These are phyloP conservation scores for Gloeopeniophorella convolvens DNA, from an alignment of 768 basidiomycete genomes.

Conservation along the genomic window DNA sequence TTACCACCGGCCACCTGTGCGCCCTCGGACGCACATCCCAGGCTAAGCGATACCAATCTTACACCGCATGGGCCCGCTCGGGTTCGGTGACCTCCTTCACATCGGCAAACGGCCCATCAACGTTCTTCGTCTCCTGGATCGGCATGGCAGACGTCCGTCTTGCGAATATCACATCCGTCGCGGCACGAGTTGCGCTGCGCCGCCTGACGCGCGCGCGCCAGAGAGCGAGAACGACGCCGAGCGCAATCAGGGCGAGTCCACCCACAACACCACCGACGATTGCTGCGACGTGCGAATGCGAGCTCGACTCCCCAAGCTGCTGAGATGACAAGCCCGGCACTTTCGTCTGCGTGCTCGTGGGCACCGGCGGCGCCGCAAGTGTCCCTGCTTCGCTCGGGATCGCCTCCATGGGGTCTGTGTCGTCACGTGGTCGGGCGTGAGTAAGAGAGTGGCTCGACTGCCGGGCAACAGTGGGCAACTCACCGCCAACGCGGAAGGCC, in stretches of 20 bases:
- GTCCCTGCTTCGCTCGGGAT: background rate
- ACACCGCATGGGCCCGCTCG: background rate
- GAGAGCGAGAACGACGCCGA: background rate
- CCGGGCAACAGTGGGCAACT: background rate
- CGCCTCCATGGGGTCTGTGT: background rate
- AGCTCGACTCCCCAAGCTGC: background rate
- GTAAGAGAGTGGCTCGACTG: background rate
- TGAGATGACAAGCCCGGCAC: background rate
- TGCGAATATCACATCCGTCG: background rate
- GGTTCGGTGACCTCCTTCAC: background rate
- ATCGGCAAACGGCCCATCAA: background rate
- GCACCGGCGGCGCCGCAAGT: background rate
- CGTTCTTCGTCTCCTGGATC: constrained; percentile 1
- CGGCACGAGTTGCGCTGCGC: constrained; percentile 1
- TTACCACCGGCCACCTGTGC: no score
- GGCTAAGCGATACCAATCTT: no score
- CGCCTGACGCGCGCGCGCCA: constrained; percentile 11
- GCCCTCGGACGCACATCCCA: no score
- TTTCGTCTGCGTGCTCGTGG: background rate
- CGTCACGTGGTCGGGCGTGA: background rate
- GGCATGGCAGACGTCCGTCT: background rate
- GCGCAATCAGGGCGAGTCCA: background rate
- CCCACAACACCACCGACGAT: constrained; percentile 1
- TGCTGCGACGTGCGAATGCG: background rate
- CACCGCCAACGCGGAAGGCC: constrained; percentile 5